Evolutionary conservation across 2,329 filamentous ascomycete genomes (phyloP).

Genomic region (Hortaea sp.): DNA sequence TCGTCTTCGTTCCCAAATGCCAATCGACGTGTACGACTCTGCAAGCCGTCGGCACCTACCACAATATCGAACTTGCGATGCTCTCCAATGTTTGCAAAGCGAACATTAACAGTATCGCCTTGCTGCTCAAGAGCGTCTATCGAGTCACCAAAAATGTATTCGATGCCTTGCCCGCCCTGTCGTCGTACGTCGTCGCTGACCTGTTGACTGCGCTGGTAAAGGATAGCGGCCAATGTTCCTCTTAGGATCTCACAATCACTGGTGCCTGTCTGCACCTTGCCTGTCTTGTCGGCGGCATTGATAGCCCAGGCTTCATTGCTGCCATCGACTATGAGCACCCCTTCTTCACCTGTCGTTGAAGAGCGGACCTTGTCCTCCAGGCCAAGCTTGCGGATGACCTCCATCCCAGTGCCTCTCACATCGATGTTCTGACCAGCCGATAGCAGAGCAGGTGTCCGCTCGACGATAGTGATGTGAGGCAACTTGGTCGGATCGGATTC

Average conservation of each 20-base stretch:
- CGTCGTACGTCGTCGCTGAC: constrained; percentile 12
- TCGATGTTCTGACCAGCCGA: constrained; percentile 25
- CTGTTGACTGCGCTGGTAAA: constrained; percentile 12
- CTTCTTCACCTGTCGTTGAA: constrained; percentile 18
- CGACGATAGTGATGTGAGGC: constrained; percentile 21
- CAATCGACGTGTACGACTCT: constrained; percentile 18
- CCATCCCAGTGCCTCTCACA: constrained; percentile 20
- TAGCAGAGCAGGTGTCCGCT: constrained; percentile 11
- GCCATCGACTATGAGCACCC: constrained; percentile 19
- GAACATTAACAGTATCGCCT: constrained; percentile 15
- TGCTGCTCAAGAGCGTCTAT: constrained; percentile 16
- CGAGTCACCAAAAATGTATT: constrained; percentile 22
- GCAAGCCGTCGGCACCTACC: constrained; percentile 24
- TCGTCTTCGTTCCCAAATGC: constrained; percentile 18
- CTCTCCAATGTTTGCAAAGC: constrained; percentile 16
- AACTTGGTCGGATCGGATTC: constrained; percentile 5
- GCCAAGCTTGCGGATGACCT: constrained; percentile 21
- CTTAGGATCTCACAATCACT: constrained; percentile 25
- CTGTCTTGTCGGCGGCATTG: constrained; percentile 17
- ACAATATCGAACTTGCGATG: constrained; percentile 17
- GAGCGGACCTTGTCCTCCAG: constrained; percentile 18
- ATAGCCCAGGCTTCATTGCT: constrained; percentile 12
- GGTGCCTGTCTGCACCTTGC: constrained; percentile 18
- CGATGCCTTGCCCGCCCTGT: constrained; percentile 16
- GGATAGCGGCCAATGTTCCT: constrained; percentile 17